phyloP scores from a whole-genome alignment of 2,329 filamentous ascomycete species.

The Tothia fuscella region DNA sequence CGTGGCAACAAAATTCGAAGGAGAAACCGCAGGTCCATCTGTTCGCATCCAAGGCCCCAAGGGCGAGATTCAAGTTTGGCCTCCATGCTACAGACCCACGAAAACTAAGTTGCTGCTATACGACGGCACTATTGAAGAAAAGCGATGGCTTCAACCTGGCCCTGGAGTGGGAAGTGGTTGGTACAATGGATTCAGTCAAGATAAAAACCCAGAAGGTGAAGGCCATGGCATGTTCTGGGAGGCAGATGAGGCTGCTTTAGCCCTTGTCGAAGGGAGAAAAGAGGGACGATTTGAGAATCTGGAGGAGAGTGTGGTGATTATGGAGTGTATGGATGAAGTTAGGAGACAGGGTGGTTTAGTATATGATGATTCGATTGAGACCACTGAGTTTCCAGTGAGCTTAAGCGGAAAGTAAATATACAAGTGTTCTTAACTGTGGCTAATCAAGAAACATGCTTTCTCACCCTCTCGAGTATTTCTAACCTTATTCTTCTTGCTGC shows the following conservation, averaged over 20 bases:
- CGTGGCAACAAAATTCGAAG: constrained; percentile 49
- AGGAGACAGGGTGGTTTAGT: constrained; percentile 48
- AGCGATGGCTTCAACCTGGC: constrained; percentile 33
- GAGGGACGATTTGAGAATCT: constrained; percentile 54
- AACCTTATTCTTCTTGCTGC: no score
- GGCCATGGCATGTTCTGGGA: constrained; percentile 87
- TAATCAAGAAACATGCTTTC: no score
- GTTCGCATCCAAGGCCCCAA: constrained; percentile 70
- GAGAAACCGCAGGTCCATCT: constrained; percentile 47
- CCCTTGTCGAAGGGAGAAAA: constrained; percentile 62
- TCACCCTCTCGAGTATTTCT: no score
- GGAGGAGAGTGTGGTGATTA: constrained; percentile 70
- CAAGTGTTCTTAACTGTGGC: no score
- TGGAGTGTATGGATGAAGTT: constrained; percentile 68
- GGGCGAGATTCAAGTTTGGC: constrained; percentile 72
- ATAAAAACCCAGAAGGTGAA: constrained; percentile 37
- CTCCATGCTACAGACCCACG: constrained; percentile 57
- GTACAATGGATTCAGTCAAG: constrained; percentile 34
- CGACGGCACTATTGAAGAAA: constrained; percentile 36
- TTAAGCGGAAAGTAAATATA: constrained; percentile 7
- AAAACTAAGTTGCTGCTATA: constrained; percentile 19
- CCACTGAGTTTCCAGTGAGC: constrained; percentile 1
- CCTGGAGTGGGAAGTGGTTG: constrained; percentile 35
- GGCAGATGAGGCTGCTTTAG: constrained; percentile 66
- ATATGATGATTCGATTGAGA: constrained; percentile 58